Evolutionary conservation across 192 early-diverging fungal genomes (phyloP), one percentile per base, ranked within the genome.

Genomic region (Linnemannia schmuckeri): DNA sequence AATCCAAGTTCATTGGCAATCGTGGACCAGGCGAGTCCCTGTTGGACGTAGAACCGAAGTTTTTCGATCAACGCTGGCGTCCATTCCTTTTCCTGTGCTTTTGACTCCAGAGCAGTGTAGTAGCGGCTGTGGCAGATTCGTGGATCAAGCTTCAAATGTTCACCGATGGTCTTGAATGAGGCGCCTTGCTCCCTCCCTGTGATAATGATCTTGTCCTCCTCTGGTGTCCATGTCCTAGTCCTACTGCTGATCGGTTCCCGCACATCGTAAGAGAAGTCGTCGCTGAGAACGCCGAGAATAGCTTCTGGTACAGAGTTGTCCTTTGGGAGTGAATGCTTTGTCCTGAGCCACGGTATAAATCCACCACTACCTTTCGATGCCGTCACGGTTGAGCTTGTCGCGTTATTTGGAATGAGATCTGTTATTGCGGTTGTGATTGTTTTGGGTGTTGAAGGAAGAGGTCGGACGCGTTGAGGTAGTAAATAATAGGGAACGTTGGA

Each of bases 401-500:
- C 18, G 3, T 1, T 38, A 17, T 18, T 75, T 38, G 8, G 40
- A 12, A 18, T 22, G 6, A 33, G 44, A 9, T 35, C 52, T 52
- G 33, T 61, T 2, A 35, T 35, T 5, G 52, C 18, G 20, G 24
- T 22, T 40, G 12, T 2, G 2, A 24, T 38, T 8, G 47, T 27
- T 2, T 20, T 49, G 40, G 7, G n/a, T 4, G 76, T 33, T 55
- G 46, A 22, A 9, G 70, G 20, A n/a, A 44, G 22, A 47, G 49
- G 75, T 1, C 70, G 69, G 30, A 22, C 15, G 0, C 85, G 79
- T n/a, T 72, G 49, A 13, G 55, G 71, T 0, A 78, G 61, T 8
- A 87, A 55, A 37, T 87, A 87, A n/a, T 57, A 70, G 0, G 85
- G 79, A 6, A 68, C 42, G 46, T 87, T 78, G 46, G 70, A 70